A percentile compares a stretch with the other conserved stretches of the same genome.
These are phyloP conservation scores for Mycena polygramma DNA, from an alignment of 768 basidiomycete genomes.

Conservation along the genomic window DNA sequence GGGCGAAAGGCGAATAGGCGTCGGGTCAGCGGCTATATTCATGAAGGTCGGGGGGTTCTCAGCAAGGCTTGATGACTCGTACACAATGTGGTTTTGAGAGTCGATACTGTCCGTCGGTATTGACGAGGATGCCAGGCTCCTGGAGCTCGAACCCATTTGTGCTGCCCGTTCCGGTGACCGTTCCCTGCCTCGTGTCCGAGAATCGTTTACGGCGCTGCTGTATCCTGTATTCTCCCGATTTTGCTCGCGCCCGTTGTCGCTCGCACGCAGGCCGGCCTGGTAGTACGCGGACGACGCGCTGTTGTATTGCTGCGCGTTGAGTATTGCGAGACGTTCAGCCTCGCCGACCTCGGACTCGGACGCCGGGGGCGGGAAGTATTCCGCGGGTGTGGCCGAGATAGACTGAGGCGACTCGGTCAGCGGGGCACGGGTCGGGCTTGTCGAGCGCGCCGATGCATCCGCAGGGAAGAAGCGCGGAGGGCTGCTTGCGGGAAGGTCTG, in stretches of 20 bases:
- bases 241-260: background rate
- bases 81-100: constrained; percentile 15
- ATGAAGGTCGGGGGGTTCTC: background rate
- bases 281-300: constrained; percentile 54
- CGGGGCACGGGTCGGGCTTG: constrained; percentile 37
- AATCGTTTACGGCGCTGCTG: background rate
- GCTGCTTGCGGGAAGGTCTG: constrained; percentile 19
- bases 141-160: constrained; percentile 1
- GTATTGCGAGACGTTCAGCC: constrained; percentile 53
- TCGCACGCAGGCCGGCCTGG: constrained; percentile 35
- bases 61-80: constrained; percentile 35
- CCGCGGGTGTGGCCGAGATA: constrained; percentile 29
- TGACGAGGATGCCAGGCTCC: constrained; percentile 28
- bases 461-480: constrained; percentile 22
- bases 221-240: background rate
- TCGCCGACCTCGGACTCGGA: constrained; percentile 58
- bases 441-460: constrained; percentile 26
- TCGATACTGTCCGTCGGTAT: background rate
- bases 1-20: background rate
- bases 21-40: background rate
- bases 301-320: constrained; percentile 58
- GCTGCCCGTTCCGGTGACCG: constrained; percentile 20
- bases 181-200: constrained; percentile 11
- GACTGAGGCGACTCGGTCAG: constrained; percentile 38
- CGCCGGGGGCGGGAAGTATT: constrained; percentile 42